These are phyloP conservation scores for Micromonas pusilla DNA, from an alignment of 139 green algal genomes.

Conservation along the genomic window DNA sequence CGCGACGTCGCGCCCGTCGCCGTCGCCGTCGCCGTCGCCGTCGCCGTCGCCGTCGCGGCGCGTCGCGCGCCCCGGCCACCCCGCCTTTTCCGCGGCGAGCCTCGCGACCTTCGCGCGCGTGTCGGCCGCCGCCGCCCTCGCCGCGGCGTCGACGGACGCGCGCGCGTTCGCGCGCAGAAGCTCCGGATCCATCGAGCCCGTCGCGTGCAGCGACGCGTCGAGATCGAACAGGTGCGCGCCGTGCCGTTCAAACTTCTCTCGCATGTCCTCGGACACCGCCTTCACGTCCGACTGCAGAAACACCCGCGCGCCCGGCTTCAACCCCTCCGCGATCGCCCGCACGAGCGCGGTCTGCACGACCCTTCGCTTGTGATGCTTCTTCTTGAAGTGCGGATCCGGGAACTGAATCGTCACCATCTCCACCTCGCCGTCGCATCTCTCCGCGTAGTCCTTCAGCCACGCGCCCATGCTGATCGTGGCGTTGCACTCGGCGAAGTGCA, in stretches of 20 bases:
- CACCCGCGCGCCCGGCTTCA: conserved; percentile 44
- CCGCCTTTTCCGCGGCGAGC: not conserved
- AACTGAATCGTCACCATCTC: conserved; percentile 60
- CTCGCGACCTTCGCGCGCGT: not conserved
- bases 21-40: conserved; percentile 3
- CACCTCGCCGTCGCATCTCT: conserved; percentile 59
- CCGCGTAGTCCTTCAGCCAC: conserved; percentile 48
- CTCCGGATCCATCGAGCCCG: not conserved
- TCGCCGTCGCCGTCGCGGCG: not conserved
- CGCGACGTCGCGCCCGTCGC: not conserved
- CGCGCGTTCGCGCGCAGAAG: not conserved
- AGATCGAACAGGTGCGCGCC: conserved; percentile 36
- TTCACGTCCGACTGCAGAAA: conserved; percentile 74
- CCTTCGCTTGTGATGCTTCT: conserved; percentile 69
- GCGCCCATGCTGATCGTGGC: conserved; percentile 57
- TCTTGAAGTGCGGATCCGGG: conserved; percentile 88
- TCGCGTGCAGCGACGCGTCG: not conserved
- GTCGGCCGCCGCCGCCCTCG: not conserved
- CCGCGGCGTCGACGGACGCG: not conserved
- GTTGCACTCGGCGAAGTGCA: conserved; percentile 66
- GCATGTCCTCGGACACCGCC: conserved; percentile 50
- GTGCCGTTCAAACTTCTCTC: conserved; percentile 47
- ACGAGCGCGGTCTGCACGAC: conserved; percentile 68
- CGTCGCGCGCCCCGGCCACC: too few species aligned
- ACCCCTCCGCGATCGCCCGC: conserved; percentile 8